Percentiles rank a stretch among this genome's conserved stretches.
These are phyloP conservation scores for Zelonia costaricensis DNA, from an alignment of 208 protist genomes.

Conservation along the genomic window DNA sequence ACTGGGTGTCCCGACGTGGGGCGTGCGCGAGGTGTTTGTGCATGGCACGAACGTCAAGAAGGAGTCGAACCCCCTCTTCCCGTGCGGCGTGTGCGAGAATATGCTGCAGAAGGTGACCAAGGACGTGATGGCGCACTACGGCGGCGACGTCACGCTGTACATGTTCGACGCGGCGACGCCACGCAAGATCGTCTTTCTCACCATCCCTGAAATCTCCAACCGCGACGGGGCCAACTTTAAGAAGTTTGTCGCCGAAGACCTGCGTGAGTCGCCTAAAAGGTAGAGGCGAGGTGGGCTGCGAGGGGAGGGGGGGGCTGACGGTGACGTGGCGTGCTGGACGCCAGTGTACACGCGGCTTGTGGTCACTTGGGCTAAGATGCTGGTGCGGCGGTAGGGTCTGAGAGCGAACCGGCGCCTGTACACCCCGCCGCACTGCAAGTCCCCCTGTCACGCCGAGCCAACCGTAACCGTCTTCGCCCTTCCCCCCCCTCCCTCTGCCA, in stretches of 20 bases:
- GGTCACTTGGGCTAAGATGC: no score
- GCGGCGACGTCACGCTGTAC: slow-evolving; percentile 80
- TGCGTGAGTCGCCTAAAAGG: slow-evolving; percentile 32
- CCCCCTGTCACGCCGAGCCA: no score
- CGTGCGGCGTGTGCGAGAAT: slow-evolving; percentile 91
- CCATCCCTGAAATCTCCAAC: slow-evolving; percentile 84
- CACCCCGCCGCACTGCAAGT: no score
- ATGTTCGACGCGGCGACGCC: slow-evolving; percentile 87
- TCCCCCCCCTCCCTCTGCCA: no score
- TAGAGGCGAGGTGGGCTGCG: no score
- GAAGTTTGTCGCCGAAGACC: slow-evolving; percentile 69
- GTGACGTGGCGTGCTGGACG: no score
- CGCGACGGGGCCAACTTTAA: slow-evolving; percentile 73
- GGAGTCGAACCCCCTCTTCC: slow-evolving; percentile 88
- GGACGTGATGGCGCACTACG: slow-evolving; percentile 67
- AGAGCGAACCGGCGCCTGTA: no score
- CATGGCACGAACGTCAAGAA: slow-evolving; percentile 66
- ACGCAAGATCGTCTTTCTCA: slow-evolving; percentile 78
- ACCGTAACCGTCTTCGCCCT: no score
- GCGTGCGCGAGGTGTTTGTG: slow-evolving; percentile 86
- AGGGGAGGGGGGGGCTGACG: no score
- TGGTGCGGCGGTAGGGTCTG: no score
- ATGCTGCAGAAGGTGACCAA: slow-evolving; percentile 85
- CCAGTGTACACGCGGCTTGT: no score
- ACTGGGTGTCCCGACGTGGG: slow-evolving; percentile 72